phyloP scores from a whole-genome alignment of 192 early-diverging fungal genomes.

The Chytriomyces sp. region DNA sequence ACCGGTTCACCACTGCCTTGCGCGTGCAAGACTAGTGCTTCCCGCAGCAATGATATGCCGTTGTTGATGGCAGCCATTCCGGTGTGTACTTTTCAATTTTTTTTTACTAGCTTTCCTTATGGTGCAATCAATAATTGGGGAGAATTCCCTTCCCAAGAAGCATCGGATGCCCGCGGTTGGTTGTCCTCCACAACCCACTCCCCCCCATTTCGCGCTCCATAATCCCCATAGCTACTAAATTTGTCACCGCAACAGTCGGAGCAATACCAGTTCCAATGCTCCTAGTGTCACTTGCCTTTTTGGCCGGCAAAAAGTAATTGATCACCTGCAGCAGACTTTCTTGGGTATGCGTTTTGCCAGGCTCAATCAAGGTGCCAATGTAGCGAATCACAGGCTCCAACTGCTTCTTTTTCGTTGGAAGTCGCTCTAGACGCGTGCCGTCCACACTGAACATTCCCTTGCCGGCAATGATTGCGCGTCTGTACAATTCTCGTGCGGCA shows the following conservation, averaged over 20 bases:
- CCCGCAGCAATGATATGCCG: no score
- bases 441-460: background rate
- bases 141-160: background rate
- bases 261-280: background rate
- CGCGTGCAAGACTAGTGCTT: no score
- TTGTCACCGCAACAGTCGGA: slow-evolving; percentile 1
- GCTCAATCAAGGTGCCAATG: slow-evolving; percentile 1
- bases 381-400: slow-evolving; percentile 12
- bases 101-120: no score
- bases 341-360: background rate
- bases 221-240: slow-evolving; percentile 11
- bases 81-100: no score
- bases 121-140: slow-evolving; percentile 1
- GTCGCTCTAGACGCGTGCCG: background rate
- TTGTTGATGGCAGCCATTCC: no score
- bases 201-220: slow-evolving; percentile 15
- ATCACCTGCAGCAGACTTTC: background rate
- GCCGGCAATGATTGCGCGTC: background rate
- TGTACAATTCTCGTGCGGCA: background rate
- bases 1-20: no score
- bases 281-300: background rate
- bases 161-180: background rate
- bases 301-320: background rate
- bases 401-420: slow-evolving; percentile 3
- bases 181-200: background rate